phyloP scores from a whole-genome alignment of 306 rosid genomes.

The Albizia julibrissin region DNA sequence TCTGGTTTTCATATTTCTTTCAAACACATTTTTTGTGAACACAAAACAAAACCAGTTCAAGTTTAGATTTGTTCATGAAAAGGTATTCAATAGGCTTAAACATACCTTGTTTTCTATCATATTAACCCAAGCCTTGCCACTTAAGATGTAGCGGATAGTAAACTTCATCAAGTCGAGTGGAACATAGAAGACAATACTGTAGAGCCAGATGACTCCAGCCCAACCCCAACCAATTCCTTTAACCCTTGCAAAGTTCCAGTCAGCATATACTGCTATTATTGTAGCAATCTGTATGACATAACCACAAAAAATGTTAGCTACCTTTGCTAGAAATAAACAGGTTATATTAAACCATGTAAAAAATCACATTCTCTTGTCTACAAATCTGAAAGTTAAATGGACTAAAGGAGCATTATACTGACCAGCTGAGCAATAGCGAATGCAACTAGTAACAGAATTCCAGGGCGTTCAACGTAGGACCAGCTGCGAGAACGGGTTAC shows the following conservation, averaged over 20 bases:
- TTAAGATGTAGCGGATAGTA: slow-evolving; percentile 82
- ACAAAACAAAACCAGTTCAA: background rate
- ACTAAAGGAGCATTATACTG: slow-evolving; percentile 32
- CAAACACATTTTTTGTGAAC: slow-evolving; percentile 46
- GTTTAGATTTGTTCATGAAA: background rate
- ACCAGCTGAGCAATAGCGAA: slow-evolving; percentile 86
- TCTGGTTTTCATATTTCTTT: background rate
- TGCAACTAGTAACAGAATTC: slow-evolving; percentile 60
- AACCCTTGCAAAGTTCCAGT: slow-evolving; percentile 90
- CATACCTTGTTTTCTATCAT: slow-evolving; percentile 85
- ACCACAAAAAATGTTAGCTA: slow-evolving; percentile 18
- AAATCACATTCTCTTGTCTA: slow-evolving; percentile 18
- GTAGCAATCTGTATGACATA: slow-evolving; percentile 77
- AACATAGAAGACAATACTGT: slow-evolving; percentile 81
- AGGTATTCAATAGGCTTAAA: background rate
- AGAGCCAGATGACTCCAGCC: slow-evolving; percentile 99
- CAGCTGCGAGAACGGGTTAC: slow-evolving; percentile 97
- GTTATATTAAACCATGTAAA: background rate
- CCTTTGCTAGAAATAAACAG: background rate
- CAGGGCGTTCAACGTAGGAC: slow-evolving; percentile 91
- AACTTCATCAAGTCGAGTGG: slow-evolving; percentile 85
- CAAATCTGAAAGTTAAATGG: background rate
- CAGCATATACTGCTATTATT: slow-evolving; percentile 81
- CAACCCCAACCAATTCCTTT: slow-evolving; percentile 95
- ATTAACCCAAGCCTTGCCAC: slow-evolving; percentile 98